Evolutionary conservation across 2,329 filamentous ascomycete species (phyloP).

Genomic region (Sclerotiophoma versabilis): DNA sequence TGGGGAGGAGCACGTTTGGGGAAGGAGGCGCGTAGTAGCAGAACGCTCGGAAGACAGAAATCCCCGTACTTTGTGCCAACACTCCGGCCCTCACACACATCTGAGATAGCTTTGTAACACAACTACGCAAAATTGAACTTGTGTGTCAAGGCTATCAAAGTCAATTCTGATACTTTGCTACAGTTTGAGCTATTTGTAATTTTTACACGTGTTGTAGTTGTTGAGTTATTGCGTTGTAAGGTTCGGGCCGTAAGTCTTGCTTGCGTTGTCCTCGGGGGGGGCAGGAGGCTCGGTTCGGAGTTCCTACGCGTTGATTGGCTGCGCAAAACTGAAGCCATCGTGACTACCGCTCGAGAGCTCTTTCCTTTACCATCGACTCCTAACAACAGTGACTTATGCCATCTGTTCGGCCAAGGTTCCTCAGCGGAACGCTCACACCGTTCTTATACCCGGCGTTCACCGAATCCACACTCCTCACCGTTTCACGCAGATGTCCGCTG

Average conservation of each 20-base stretch:
- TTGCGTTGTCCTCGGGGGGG: no score
- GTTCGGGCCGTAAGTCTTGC: no score
- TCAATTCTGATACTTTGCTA: no score
- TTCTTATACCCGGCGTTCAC: slow-evolving; percentile 56
- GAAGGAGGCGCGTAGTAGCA: slow-evolving; percentile 2
- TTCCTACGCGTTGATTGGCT: slow-evolving; percentile 20
- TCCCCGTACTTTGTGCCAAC: no score
- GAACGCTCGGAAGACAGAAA: no score
- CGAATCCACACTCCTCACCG: slow-evolving; percentile 31
- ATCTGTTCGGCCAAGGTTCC: slow-evolving; percentile 35
- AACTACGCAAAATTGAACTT: no score
- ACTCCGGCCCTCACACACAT: no score
- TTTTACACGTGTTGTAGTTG: no score
- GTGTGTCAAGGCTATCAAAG: no score
- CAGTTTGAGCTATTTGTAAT: no score
- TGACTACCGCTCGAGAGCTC: neutral
- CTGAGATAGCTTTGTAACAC: no score
- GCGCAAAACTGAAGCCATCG: slow-evolving; percentile 21
- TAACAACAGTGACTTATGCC: slow-evolving; percentile 36
- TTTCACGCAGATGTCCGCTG: slow-evolving; percentile 27
- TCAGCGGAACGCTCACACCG: slow-evolving; percentile 50
- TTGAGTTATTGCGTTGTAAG: no score
- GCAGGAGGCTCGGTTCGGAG: slow-evolving; percentile 1
- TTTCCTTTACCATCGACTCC: neutral
- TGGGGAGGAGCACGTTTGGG: neutral